Base-by-base conservation (phyloP, 371 early-diverging fungal species). In the Lichtheimia ramosa region DNA sequence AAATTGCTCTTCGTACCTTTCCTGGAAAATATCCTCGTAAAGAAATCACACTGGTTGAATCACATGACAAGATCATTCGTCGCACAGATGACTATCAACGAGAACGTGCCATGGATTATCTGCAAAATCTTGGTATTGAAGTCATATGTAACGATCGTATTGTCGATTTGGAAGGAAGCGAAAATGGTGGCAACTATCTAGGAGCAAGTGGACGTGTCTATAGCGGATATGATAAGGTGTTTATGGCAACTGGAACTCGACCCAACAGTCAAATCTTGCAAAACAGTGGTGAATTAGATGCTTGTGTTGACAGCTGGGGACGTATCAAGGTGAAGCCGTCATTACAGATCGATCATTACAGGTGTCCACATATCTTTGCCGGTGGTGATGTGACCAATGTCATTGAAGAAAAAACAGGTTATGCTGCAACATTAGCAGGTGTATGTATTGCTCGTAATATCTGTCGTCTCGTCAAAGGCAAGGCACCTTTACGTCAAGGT, bases 301-400 rank as follows among this genome's bases (percentile, higher is more conserved):
- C 59, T 15, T 71, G 73, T 41, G 18, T 75, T 3, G 75, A 79
- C 50, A 40, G 43, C 40, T 57, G 62, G 23, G 79, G 74, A 0
- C 52, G 72, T n/a, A 79, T 89, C 52, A 65, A 71, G 12, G 86
- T 89, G 41, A 69, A 68, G 18, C 75, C 82, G 18, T 87, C 88
- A 1, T 59, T 87, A 57, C 90, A 89, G 63, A 48, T 89, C 12
- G 77, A 74, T 34, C 79, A 86, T 39, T 74, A 70, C 6, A 77
- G 68, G 16, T 77, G 83, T 21, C 71, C 72, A 1, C 77, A 84
- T 58, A 81, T 89, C 43, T 89, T 88, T 61, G 81, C 87, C 2
- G 84, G 86, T 0, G 90, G 90, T 2, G 90, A 89, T 56, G 84
- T 83, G 23, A 77, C 83, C 18, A 83, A 86, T 25, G 73, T 81